phyloP scores from a whole-genome alignment of 495 filamentous ascomycete species.

The Penicillium silybi region DNA sequence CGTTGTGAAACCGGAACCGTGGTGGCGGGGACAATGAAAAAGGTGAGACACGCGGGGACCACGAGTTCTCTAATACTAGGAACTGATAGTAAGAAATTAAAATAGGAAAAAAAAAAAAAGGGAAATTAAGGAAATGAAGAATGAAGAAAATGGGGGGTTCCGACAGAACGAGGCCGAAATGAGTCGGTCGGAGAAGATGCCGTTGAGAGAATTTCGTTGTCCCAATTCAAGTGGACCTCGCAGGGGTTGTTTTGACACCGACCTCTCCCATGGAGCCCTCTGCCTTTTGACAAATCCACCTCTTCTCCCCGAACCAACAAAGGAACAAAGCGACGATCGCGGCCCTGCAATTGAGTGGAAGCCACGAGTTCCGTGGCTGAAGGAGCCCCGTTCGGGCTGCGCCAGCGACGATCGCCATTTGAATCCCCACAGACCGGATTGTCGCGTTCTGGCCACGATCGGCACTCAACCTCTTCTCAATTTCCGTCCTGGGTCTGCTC shows the following conservation, averaged over 20 bases:
- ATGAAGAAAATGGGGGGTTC: not conserved
- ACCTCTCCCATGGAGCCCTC: not conserved
- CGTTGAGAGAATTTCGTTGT: not conserved
- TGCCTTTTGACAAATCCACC: not conserved
- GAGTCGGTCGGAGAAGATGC: not conserved
- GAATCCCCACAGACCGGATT: not conserved
- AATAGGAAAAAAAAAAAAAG: not conserved
- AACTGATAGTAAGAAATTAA: not conserved
- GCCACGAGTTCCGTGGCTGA: slow-evolving; percentile 3
- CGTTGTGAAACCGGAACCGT: not conserved
- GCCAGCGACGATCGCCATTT: slow-evolving; percentile 6
- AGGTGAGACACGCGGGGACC: not conserved
- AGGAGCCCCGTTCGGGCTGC: not conserved
- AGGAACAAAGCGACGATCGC: not conserved
- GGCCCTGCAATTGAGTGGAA: not conserved
- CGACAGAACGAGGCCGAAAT: not conserved
- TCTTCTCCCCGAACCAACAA: not conserved
- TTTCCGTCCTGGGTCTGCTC: not conserved
- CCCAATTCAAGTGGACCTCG: not conserved
- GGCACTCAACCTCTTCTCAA: not conserved
- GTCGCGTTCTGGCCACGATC: not conserved
- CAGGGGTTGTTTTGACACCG: not conserved
- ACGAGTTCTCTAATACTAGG: not conserved
- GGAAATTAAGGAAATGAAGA: not conserved
- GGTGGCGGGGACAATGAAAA: not conserved